phyloP scores from a whole-genome alignment of 129 eudicot genomes.

The Arctium lappa region DNA sequence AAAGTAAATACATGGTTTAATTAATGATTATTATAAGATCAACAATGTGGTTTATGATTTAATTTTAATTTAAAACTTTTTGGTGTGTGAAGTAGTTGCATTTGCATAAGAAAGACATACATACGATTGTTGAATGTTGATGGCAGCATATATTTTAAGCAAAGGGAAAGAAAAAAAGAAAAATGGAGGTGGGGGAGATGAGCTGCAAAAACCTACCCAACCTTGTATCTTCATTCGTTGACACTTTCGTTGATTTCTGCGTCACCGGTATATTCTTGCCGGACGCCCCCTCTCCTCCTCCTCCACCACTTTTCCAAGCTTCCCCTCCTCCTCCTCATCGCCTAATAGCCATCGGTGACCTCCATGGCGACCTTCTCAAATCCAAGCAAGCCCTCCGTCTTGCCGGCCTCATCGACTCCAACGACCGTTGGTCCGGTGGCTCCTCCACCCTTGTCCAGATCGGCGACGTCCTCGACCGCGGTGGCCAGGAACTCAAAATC shows the following conservation, averaged over 20 bases:
- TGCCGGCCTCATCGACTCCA: slow-evolving; percentile 60
- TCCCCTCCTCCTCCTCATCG: slow-evolving; percentile 57
- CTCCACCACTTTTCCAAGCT: slow-evolving; percentile 27
- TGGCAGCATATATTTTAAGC: too few relatives aligned
- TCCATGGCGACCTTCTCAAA: slow-evolving; percentile 85
- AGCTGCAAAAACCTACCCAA: slow-evolving; percentile 46
- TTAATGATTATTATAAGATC: too few relatives aligned
- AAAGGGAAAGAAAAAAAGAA: neutral
- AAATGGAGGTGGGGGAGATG: neutral
- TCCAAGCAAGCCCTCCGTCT: slow-evolving; percentile 64
- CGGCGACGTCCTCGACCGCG: slow-evolving; percentile 92
- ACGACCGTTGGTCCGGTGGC: slow-evolving; percentile 79
- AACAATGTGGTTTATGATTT: too few relatives aligned
- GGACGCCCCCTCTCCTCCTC: slow-evolving; percentile 19
- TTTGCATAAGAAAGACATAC: too few relatives aligned
- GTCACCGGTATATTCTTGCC: slow-evolving; percentile 69
- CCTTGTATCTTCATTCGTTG: slow-evolving; percentile 69
- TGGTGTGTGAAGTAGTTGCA: too few relatives aligned
- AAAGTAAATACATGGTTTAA: too few relatives aligned
- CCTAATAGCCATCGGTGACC: slow-evolving; percentile 87
- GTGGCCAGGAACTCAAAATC: slow-evolving; percentile 64
- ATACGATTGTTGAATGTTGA: too few relatives aligned
- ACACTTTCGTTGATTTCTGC: slow-evolving; percentile 78
- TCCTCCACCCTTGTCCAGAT: slow-evolving; percentile 75
- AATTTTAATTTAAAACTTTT: too few relatives aligned